Conservation (phyloP, 2,329 filamentous ascomycete species). For the Emergomyces africanus region DNA sequence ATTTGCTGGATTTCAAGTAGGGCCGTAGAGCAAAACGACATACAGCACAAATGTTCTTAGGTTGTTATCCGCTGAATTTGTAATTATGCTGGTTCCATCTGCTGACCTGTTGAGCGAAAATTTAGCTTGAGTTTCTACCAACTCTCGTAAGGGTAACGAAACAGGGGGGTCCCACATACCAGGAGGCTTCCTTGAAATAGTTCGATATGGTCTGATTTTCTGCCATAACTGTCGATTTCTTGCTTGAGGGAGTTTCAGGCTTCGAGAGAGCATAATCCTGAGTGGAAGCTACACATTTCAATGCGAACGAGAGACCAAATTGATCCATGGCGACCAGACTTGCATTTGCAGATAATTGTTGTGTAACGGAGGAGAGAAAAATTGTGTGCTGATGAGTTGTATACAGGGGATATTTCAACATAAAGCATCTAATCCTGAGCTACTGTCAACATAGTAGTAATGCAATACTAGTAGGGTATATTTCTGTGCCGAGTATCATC, state of each 20-base stretch:
- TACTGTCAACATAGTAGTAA: background rate
- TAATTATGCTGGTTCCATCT: slow-evolving; percentile 46
- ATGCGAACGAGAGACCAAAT: background rate
- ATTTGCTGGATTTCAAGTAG: background rate
- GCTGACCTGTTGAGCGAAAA: slow-evolving; percentile 27
- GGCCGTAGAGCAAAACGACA: slow-evolving; percentile 9
- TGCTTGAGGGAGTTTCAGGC: background rate
- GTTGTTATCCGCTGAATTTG: slow-evolving; percentile 38
- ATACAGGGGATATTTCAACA: background rate
- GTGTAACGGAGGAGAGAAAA: background rate
- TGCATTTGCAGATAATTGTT: background rate
- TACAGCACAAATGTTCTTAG: slow-evolving; percentile 44
- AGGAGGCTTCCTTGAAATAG: slow-evolving; percentile 36
- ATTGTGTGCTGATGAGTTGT: background rate
- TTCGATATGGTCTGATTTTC: slow-evolving; percentile 12
- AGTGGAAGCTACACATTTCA: slow-evolving; percentile 8
- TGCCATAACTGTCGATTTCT: background rate
- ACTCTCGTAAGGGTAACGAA: background rate
- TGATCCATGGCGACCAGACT: background rate
- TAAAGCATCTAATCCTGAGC: background rate
- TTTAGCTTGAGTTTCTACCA: background rate
- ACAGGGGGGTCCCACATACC: slow-evolving; percentile 19
- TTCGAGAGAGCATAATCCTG: background rate
- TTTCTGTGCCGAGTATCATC: background rate
- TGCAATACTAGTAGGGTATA: no score